Percentiles rank a stretch among this genome's conserved stretches.
Conservation (phyloP, 2,329 filamentous ascomycete genomes). For the Stemphylium vesicarium region DNA sequence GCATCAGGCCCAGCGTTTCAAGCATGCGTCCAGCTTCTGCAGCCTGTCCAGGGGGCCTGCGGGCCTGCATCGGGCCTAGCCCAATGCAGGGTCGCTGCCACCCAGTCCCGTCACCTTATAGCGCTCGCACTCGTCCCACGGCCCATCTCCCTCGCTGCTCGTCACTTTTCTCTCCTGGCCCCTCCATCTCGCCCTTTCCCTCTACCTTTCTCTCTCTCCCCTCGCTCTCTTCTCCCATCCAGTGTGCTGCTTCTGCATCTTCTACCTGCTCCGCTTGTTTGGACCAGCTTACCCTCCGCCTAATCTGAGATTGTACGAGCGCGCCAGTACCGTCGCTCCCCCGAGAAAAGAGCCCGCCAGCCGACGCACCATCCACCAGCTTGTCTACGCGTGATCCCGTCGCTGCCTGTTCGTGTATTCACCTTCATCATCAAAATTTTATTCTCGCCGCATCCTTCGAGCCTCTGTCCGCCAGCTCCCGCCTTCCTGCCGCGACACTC, state of each 20-base stretch:
- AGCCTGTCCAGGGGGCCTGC: conserved; percentile 7
- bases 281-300: conserved; percentile 39
- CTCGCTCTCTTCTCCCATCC: conserved; percentile 33
- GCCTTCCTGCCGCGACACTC: conserved; percentile 22
- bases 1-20: conserved; percentile 36
- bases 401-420: conserved; percentile 37
- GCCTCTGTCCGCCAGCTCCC: conserved; percentile 14
- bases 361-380: conserved; percentile 27
- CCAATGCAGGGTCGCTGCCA: conserved; percentile 19
- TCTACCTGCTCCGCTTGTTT: conserved; percentile 41
- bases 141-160: conserved; percentile 64
- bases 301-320: conserved; percentile 40
- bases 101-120: conserved; percentile 29
- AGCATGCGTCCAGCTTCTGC: conserved; percentile 18
- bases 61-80: conserved; percentile 13
- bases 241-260: conserved; percentile 46
- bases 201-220: conserved; percentile 45
- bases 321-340: conserved; percentile 49
- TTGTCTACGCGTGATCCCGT: conserved; percentile 30
- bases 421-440: conserved; percentile 19
- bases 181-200: conserved; percentile 58
- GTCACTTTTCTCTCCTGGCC: conserved; percentile 42
- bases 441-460: conserved; percentile 18
- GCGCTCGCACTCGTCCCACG: conserved; percentile 21
- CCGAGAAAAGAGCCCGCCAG: conserved; percentile 34